Conservation (phyloP, 371 early-diverging fungal genomes). For the Ordospora pajunii region DNA sequence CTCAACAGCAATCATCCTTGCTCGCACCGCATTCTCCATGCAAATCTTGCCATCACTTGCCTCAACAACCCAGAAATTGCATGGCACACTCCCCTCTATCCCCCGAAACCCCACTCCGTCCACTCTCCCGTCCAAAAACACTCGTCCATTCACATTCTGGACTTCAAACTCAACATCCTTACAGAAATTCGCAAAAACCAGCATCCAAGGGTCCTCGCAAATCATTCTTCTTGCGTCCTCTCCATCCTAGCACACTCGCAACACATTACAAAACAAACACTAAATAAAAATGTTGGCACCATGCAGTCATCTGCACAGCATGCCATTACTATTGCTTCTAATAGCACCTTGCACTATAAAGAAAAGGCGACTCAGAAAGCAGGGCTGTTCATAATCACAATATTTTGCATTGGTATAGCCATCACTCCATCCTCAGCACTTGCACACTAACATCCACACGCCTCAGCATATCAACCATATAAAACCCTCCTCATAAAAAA, state of each 20-base stretch:
- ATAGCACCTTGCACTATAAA: neutral
- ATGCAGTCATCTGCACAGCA: neutral
- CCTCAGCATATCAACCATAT: too few relatives aligned
- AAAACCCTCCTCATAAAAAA: too few relatives aligned
- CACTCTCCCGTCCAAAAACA: neutral
- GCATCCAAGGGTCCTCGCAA: neutral
- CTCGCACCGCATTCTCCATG: neutral
- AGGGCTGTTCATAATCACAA: neutral
- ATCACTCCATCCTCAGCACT: too few relatives aligned
- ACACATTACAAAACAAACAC: neutral
- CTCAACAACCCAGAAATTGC: slow-evolving; percentile 12
- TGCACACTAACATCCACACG: too few relatives aligned
- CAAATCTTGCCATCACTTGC: neutral
- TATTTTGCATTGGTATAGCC: too few relatives aligned
- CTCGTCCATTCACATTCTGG: neutral
- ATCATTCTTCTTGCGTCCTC: too few relatives aligned
- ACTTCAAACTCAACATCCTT: slow-evolving; percentile 9
- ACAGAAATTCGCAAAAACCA: neutral
- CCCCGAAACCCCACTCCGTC: slow-evolving; percentile 5
- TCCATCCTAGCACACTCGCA: neutral
- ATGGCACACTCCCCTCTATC: neutral
- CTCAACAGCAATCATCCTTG: neutral
- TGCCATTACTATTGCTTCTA: neutral
- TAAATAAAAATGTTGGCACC: neutral
- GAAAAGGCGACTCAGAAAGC: slow-evolving; percentile 9